Conservation (phyloP, 2,329 filamentous ascomycete genomes). For the Cladorrhinum sp. region DNA sequence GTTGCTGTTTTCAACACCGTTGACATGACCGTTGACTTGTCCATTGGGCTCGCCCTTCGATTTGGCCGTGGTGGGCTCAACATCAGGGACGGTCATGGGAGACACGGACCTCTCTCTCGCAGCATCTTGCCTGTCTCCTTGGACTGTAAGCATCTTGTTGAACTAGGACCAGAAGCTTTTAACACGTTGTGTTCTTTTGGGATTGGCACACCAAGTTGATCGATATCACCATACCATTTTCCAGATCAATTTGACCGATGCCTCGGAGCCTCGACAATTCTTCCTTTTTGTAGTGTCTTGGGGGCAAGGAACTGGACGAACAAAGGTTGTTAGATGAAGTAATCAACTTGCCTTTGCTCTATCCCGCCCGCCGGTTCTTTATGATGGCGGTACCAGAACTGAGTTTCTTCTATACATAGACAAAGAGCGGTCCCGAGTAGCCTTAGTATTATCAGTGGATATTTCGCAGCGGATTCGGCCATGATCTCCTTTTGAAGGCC, state of each 20-base stretch:
- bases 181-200: neutral
- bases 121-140: neutral
- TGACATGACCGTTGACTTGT: neutral
- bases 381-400: neutral
- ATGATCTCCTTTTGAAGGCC: neutral
- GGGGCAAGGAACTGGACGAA: neutral
- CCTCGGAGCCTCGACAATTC: neutral
- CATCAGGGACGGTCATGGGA: slow-evolving; percentile 11
- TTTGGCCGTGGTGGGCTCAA: neutral
- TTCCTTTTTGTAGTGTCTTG: neutral
- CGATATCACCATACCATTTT: neutral
- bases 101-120: slow-evolving; percentile 3
- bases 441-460: neutral
- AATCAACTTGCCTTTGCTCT: neutral
- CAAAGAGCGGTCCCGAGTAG: neutral
- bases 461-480: neutral
- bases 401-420: neutral
- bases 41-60: neutral
- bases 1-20: neutral
- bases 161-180: neutral
- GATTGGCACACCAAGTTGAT: neutral
- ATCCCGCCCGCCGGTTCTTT: neutral
- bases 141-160: neutral
- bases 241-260: neutral
- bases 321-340: neutral